Evolutionary conservation across 2,329 filamentous ascomycete genomes (phyloP).

Genomic region (Penicillium sp.): DNA sequence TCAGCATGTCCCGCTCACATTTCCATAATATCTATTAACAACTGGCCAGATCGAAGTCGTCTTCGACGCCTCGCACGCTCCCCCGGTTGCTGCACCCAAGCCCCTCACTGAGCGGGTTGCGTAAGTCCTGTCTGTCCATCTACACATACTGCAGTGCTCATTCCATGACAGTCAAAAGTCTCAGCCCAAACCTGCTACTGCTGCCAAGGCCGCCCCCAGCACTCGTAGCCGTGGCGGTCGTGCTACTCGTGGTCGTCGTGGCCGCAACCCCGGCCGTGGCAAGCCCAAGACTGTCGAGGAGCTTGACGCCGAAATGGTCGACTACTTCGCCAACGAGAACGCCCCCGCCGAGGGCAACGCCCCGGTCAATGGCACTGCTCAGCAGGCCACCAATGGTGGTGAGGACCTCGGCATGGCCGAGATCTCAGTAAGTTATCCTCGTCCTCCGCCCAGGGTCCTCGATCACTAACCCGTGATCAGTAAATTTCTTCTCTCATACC

Average conservation of each 20-base stretch:
- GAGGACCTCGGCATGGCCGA: slow-evolving; percentile 57
- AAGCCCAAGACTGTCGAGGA: slow-evolving; percentile 90
- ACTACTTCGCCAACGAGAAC: slow-evolving; percentile 68
- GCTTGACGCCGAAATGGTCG: slow-evolving; percentile 94
- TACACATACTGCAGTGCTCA: slow-evolving; percentile 20
- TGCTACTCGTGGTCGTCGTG: slow-evolving; percentile 47
- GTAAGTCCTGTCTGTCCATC: slow-evolving; percentile 46
- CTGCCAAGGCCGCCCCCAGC: slow-evolving; percentile 62
- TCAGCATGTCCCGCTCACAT: slow-evolving; percentile 13
- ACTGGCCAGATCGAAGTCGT: slow-evolving; percentile 76
- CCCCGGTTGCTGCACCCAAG: slow-evolving; percentile 66
- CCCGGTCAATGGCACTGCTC: slow-evolving; percentile 47
- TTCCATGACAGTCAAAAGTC: slow-evolving; percentile 56
- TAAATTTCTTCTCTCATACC: slow-evolving; percentile 5
- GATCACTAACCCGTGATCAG: background rate
- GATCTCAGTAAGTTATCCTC: slow-evolving; percentile 49
- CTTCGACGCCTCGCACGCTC: slow-evolving; percentile 70
- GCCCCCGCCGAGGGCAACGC: slow-evolving; percentile 44
- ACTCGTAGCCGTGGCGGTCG: slow-evolving; percentile 43
- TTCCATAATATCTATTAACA: slow-evolving; percentile 10
- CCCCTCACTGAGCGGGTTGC: slow-evolving; percentile 79
- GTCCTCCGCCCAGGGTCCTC: background rate
- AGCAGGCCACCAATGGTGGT: slow-evolving; percentile 50
- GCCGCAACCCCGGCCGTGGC: slow-evolving; percentile 62
- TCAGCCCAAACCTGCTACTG: slow-evolving; percentile 78